Evolutionary conservation across 345 rosid species (phyloP).

Genomic region (Eucalyptus decipiens): DNA sequence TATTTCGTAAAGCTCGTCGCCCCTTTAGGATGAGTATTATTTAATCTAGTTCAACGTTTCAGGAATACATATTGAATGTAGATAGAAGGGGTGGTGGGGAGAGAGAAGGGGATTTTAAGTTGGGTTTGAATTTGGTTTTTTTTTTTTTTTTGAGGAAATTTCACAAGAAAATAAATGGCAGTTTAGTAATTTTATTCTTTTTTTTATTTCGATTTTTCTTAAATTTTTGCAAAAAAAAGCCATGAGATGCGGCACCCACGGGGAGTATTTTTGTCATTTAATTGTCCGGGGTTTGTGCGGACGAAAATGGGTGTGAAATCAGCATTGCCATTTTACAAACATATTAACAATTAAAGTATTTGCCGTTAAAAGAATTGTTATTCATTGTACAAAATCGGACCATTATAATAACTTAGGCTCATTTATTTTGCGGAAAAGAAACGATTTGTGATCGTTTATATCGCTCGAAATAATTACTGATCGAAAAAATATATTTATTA

Average conservation of each 20-base stretch:
- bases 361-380: background rate
- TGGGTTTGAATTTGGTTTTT: background rate
- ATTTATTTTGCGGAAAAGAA: background rate
- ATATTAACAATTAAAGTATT: background rate
- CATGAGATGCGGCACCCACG: background rate
- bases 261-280: background rate
- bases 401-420: background rate
- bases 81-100: background rate
- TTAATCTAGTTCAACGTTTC: background rate
- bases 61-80: background rate
- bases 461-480: background rate
- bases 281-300: background rate
- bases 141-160: background rate
- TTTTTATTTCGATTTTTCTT: background rate
- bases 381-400: background rate
- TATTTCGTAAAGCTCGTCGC: background rate
- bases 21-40: background rate
- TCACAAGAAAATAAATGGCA: background rate
- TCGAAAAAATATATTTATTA: background rate
- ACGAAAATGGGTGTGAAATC: background rate
- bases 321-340: background rate
- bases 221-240: background rate
- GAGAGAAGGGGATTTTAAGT: background rate
- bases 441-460: accelerated
- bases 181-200: background rate